Evolutionary conservation across 257 asterid genomes (phyloP).

Genomic region (Scutellaria baicalensis): DNA sequence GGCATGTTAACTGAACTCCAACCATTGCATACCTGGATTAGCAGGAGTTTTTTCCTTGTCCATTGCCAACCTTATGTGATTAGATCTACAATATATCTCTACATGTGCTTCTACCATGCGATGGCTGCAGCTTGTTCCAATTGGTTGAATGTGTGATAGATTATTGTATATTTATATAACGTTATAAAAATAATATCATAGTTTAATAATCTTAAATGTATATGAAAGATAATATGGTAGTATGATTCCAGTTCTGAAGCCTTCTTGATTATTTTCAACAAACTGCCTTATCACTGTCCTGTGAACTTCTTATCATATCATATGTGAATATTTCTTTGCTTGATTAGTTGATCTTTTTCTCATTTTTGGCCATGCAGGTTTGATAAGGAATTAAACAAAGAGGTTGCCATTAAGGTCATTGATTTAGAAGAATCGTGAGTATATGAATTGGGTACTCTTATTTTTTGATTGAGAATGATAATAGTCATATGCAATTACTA

Average conservation of each 20-base stretch:
- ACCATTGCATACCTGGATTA: not conserved
- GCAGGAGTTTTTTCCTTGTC: not conserved
- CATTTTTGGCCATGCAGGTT: slow-evolving; percentile 52
- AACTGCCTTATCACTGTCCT: not conserved
- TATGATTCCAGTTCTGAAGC: not conserved
- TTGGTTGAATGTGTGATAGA: not conserved
- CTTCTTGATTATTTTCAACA: not conserved
- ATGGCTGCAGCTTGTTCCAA: not conserved
- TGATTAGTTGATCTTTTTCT: not conserved
- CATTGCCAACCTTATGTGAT: not conserved
- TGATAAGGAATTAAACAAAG: slow-evolving; percentile 86
- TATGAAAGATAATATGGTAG: not conserved
- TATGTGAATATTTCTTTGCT: not conserved
- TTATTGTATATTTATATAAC: not conserved
- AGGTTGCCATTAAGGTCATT: slow-evolving; percentile 94
- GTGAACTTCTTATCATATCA: not conserved
- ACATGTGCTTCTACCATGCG: not conserved
- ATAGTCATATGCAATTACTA: not conserved
- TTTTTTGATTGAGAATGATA: not conserved
- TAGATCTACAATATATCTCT: not conserved
- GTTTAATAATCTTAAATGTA: not conserved
- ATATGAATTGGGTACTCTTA: slow-evolving; percentile 15
- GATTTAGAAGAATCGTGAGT: slow-evolving; percentile 99
- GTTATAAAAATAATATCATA: not conserved
- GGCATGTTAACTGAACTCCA: not conserved